A percentile compares a stretch with the other conserved stretches of the same genome.
These are phyloP conservation scores for Torulaspora quercuum DNA, from an alignment of 805 yeast genomes.

Conservation along the genomic window DNA sequence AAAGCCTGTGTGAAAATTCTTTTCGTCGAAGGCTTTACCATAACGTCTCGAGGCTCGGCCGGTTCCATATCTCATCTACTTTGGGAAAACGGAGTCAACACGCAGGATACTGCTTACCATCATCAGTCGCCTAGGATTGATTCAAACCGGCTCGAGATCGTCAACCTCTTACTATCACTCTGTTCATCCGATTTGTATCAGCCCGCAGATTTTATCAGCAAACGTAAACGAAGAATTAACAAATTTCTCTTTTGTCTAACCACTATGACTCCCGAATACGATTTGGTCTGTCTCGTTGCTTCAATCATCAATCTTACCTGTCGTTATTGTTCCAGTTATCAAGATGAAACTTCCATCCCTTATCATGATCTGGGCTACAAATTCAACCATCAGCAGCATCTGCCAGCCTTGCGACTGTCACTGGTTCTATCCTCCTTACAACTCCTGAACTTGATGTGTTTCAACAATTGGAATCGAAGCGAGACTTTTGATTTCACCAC, in stretches of 20 bases:
- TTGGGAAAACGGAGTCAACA: slow-evolving; percentile 84
- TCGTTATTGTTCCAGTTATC: slow-evolving; percentile 43
- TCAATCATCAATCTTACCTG: slow-evolving; percentile 66
- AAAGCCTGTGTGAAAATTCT: slow-evolving; percentile 27
- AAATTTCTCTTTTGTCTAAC: slow-evolving; percentile 56
- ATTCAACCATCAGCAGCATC: slow-evolving; percentile 21
- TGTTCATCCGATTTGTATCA: slow-evolving; percentile 60
- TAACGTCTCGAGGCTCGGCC: slow-evolving; percentile 18
- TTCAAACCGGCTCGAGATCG: slow-evolving; percentile 61
- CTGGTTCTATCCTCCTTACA: slow-evolving; percentile 58
- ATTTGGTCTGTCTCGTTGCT: slow-evolving; percentile 52
- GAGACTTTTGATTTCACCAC: slow-evolving; percentile 9
- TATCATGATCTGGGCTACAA: slow-evolving; percentile 18
- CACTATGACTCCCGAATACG: slow-evolving; percentile 47
- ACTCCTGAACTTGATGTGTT: slow-evolving; percentile 51
- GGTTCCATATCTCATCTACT: slow-evolving; percentile 39
- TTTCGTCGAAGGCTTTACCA: slow-evolving; percentile 32
- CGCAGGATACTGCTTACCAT: slow-evolving; percentile 30
- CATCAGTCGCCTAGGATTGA: slow-evolving; percentile 47
- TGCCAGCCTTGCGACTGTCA: slow-evolving; percentile 37
- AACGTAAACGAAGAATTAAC: slow-evolving; percentile 44
- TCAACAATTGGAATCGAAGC: slow-evolving; percentile 5
- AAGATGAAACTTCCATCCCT: slow-evolving; percentile 32
- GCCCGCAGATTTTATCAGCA: slow-evolving; percentile 41
- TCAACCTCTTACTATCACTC: slow-evolving; percentile 58